Evolutionary conservation across 805 yeast species (phyloP).

Genomic region (Candida pini): DNA sequence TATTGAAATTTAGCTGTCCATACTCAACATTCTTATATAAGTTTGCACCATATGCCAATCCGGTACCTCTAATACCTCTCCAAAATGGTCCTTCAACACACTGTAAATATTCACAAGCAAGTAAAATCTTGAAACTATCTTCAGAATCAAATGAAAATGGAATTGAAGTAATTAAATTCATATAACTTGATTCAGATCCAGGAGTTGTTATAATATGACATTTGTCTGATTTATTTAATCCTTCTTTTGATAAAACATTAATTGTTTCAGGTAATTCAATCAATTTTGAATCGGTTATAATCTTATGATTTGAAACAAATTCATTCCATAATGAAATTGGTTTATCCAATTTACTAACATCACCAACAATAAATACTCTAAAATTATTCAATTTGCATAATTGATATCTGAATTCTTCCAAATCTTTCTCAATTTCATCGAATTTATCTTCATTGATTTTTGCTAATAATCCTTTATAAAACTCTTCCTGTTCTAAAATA

Average conservation of each 20-base stretch:
- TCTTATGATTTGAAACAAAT: constrained; percentile 22
- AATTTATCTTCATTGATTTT: constrained; percentile 53
- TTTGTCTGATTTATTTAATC: constrained; percentile 42
- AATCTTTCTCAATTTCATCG: constrained; percentile 38
- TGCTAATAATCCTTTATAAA: constrained; percentile 41
- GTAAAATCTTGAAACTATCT: constrained; percentile 64
- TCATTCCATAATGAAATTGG: constrained; percentile 60
- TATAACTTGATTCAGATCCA: constrained; percentile 76
- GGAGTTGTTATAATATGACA: constrained; percentile 71
- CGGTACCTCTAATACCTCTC: constrained; percentile 93
- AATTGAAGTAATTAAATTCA: constrained; percentile 53
- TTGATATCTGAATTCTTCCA: constrained; percentile 45
- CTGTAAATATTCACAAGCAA: constrained; percentile 71
- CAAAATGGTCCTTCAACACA: constrained; percentile 96
- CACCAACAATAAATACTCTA: constrained; percentile 69
- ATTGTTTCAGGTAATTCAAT: constrained; percentile 46
- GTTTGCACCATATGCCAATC: constrained; percentile 85
- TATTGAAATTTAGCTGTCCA: constrained; percentile 59
- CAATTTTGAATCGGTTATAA: not conserved
- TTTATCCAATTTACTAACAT: constrained; percentile 40
- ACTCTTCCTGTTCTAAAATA: constrained; percentile 54
- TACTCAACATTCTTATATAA: constrained; percentile 55
- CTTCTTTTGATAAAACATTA: constrained; percentile 50
- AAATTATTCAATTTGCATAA: constrained; percentile 55
- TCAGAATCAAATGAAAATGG: constrained; percentile 49